Conservation (phyloP, 352 stramenopile genomes). For the Phytophthora citricola region DNA sequence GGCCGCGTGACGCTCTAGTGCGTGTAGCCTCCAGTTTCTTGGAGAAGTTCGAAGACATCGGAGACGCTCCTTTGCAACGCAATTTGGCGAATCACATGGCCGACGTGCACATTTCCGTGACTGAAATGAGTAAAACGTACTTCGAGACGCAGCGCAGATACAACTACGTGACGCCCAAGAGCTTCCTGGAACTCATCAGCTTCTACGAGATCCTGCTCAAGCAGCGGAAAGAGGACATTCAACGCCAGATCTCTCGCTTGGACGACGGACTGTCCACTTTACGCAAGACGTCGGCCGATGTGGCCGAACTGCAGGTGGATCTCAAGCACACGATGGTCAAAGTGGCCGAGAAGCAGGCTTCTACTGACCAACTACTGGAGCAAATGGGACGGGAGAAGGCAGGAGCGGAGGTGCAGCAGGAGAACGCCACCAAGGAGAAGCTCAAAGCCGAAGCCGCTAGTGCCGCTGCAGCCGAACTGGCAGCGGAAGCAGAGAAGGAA, state of each 20-base stretch:
- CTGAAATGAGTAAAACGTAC: constrained; percentile 95
- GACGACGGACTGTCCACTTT: constrained; percentile 97
- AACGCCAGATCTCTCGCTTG: constrained; percentile 96
- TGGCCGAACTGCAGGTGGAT: constrained; percentile 96
- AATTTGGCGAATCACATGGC: constrained; percentile 97
- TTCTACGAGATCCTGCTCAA: constrained; percentile 98
- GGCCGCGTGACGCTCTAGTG: constrained; percentile 96
- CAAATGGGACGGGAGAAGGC: constrained; percentile 95
- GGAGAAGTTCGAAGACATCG: constrained; percentile 95
- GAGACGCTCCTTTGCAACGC: constrained; percentile 80
- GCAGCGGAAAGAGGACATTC: constrained; percentile 95
- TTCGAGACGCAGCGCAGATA: constrained; percentile 95
- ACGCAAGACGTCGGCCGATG: constrained; percentile 95
- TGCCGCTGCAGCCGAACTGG: constrained; percentile 92
- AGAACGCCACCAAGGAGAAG: constrained; percentile 96
- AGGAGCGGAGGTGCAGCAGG: constrained; percentile 93
- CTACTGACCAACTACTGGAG: constrained; percentile 94
- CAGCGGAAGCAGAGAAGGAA: constrained; percentile 95
- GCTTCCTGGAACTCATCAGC: constrained; percentile 97
- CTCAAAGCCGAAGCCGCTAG: constrained; percentile 93
- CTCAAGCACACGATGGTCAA: constrained; percentile 96
- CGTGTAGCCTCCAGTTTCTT: constrained; percentile 96
- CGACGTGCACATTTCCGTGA: constrained; percentile 97
- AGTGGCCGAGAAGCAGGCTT: constrained; percentile 96
- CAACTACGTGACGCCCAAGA: constrained; percentile 99